Conservation (phyloP, 169 alveolate species). For the Cryptosporidium xiaoi region DNA sequence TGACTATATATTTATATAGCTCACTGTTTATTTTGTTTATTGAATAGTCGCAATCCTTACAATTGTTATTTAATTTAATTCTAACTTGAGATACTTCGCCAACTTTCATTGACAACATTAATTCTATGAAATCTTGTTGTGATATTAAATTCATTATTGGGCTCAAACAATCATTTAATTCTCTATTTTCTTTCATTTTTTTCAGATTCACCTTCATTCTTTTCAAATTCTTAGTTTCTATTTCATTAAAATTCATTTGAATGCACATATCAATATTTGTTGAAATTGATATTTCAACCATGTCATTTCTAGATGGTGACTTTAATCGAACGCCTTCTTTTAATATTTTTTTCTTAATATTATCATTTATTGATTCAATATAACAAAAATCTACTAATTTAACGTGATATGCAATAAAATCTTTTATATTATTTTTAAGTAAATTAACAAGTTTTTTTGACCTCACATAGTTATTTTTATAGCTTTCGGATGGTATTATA, state of each 20-base stretch:
- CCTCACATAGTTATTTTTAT: slow-evolving; percentile 13
- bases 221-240: not conserved
- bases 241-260: not conserved
- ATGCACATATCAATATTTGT: not conserved
- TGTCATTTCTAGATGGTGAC: slow-evolving; percentile 29
- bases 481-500: slow-evolving; percentile 5
- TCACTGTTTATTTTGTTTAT: not conserved
- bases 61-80: not conserved
- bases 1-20: not conserved
- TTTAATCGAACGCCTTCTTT: slow-evolving; percentile 7
- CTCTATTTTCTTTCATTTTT: not conserved
- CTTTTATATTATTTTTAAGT: not conserved
- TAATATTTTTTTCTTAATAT: slow-evolving; percentile 24
- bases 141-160: not conserved
- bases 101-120: slow-evolving; percentile 24
- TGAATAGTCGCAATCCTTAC: not conserved
- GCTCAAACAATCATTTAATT: not conserved
- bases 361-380: slow-evolving; percentile 6
- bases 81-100: slow-evolving; percentile 62
- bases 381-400: slow-evolving; percentile 21
- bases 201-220: slow-evolving; percentile 3
- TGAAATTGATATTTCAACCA: slow-evolving; percentile 11
- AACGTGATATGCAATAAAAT: slow-evolving; percentile 3
- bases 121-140: not conserved
- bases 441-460: slow-evolving; percentile 23